phyloP scores from a whole-genome alignment of 2,329 filamentous ascomycete genomes.

The Aplosporella prunicola region DNA sequence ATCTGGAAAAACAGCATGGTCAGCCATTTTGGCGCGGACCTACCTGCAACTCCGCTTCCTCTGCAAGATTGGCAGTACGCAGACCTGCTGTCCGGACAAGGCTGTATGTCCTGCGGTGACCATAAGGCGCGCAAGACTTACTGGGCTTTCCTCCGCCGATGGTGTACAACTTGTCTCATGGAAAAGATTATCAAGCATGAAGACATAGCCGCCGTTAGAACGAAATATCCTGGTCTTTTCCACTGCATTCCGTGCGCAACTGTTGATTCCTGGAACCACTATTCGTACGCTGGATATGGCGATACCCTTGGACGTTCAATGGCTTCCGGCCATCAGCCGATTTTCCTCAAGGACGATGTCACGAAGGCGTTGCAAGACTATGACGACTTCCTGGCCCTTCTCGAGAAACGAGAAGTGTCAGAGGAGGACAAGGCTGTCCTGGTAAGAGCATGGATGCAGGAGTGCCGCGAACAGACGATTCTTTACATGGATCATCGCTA shows the following conservation, averaged over 20 bases:
- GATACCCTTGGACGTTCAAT: constrained; percentile 25
- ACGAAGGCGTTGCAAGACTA: constrained; percentile 1
- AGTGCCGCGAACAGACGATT: constrained; percentile 2
- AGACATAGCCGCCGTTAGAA: constrained; percentile 19
- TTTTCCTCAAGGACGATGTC: constrained; percentile 9
- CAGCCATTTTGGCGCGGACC: constrained; percentile 24
- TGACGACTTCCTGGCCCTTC: constrained; percentile 1
- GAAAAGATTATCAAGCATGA: constrained; percentile 23
- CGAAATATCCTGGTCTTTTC: constrained; percentile 14
- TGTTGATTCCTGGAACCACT: constrained; percentile 32
- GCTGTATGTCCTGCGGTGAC: constrained; percentile 30
- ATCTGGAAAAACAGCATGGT: constrained; percentile 29
- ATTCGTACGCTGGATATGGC: constrained; percentile 25
- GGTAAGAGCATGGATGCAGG: constrained; percentile 11
- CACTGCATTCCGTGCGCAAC: constrained; percentile 25
- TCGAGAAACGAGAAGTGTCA: constrained; percentile 13
- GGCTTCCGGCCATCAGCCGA: constrained; percentile 11
- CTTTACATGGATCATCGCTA: constrained; percentile 19
- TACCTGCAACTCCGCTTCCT: constrained; percentile 26
- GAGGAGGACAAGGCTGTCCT: constrained; percentile 20
- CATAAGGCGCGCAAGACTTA: constrained; percentile 32
- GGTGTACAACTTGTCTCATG: constrained; percentile 31
- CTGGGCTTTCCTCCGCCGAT: constrained; percentile 34
- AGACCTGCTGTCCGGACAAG: constrained; percentile 29
- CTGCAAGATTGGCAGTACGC: constrained; percentile 33